Evolutionary conservation across 2,329 filamentous ascomycete species (phyloP), one percentile per base, ranked within the genome.

Genomic region (Aspergillus eucalypticola): DNA sequence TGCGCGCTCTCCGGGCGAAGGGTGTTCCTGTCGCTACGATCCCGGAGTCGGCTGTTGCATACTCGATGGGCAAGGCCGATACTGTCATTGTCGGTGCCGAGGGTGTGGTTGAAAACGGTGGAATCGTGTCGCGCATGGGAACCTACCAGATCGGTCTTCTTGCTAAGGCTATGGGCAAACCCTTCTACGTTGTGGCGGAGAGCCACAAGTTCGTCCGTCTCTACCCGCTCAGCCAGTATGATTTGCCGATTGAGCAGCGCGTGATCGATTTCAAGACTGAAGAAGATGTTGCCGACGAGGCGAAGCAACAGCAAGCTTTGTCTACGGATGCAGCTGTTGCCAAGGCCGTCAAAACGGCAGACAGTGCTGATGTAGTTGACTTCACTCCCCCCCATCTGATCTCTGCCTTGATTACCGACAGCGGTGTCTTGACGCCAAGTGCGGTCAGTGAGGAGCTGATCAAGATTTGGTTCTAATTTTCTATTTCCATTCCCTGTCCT

Each of bases 171-270:
- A 84, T 85, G 62, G 86, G 88, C 41, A 88, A 91, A 64, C 90
- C 90, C 0, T 91, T 98, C 68, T 96, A 96, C 71, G 92, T 96
- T 17, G 92, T 95, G 5, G 90, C 90, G 1, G 95, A 99, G 80
- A 96, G 91, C 69, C 95, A 99, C 82, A 99, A 99, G 79, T 97
- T 99, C 73, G 92, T 96, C 49, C 85, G 92, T 69, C 84, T 95
- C 58, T 95, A 93, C 69, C 91, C 94, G 1, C 79, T 95, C 21
- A 87, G 89, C 64, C 92, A 96, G 76, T 86, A 88, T 60, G 90
- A 95, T 71, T 80, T 96, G 60, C 90, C 90, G 0, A 87, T 96
- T 66, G 85, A 89, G 71, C 92, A 96, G 76, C 84, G 86, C 35
- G 84, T 96, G 13, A 82, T 95, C 60, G 86, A 91, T 52, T 96